Evolutionary conservation across 495 filamentous ascomycete species (phyloP), one percentile per base, ranked within the genome.

Genomic region (Lepidopterella palustris): DNA sequence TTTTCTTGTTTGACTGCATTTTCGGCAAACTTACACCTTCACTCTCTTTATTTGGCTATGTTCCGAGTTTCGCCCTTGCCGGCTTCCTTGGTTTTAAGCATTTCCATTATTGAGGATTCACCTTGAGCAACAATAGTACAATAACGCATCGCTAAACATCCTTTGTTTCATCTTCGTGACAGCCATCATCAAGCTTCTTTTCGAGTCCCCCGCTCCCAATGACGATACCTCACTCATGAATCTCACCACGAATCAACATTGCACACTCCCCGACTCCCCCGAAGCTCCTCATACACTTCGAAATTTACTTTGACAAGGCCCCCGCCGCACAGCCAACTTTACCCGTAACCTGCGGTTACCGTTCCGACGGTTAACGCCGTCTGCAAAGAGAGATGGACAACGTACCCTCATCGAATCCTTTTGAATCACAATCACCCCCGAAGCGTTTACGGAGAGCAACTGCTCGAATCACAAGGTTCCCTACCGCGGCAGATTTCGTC

Each of bases 161-260:
- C 47, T 50, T 50, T 50, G 47, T 50, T 50, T 50, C 47, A 50
- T 27, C 21, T 27, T 25, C 18, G 47, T 50, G 47, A 21, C 47
- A 50, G n/a, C 18, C 47, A 13, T 20, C 13, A 42, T 20, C n/a
- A 27, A 27, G 18, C 18, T 21, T 24, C 47, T 15, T 27, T 21
- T 50, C 47, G 24, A 42, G 2, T 11, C 18, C 35, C 10, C 35
- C 24, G 6, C 23, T 20, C 39, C 18, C 21, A 18, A 50, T 50
- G 47, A 50, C 6, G n/a, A 50, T 50, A 27, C 21, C 47, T 25
- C 26, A 24, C 47, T 27, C 47, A 50, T 50, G 47, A 27, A 50
- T 42, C 23, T 11, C 47, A 4, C 47, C 47, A 50, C 23, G 26
- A 25, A 21, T 4, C 21, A 24, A 49, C 23, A 3, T 20, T 10